Evolutionary conservation across 208 protist species (phyloP).

Genomic region (Borovskyia barvae): DNA sequence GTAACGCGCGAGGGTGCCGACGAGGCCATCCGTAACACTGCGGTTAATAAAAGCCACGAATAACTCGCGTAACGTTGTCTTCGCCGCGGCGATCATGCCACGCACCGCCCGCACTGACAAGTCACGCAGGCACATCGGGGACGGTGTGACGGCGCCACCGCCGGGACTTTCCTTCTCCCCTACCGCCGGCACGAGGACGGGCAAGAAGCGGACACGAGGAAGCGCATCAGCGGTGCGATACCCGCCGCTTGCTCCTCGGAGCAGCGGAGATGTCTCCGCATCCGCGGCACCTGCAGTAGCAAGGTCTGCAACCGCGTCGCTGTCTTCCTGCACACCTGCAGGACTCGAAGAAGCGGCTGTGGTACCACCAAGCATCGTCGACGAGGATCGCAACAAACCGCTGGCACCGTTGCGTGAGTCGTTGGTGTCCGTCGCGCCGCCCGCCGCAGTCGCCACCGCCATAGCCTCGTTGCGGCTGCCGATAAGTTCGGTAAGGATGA

Average conservation of each 20-base stretch:
- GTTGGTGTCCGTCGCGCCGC: background rate
- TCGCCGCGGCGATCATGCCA: slow-evolving; percentile 46
- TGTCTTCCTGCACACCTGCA: background rate
- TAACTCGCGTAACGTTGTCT: slow-evolving; percentile 47
- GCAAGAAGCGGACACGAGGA: slow-evolving; percentile 37
- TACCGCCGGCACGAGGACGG: too few relatives aligned
- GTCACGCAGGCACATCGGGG: slow-evolving; percentile 39
- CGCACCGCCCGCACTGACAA: slow-evolving; percentile 69
- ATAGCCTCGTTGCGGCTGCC: background rate
- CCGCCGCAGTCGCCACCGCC: background rate
- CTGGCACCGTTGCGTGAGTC: background rate
- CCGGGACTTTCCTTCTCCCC: too few relatives aligned
- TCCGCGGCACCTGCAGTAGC: background rate
- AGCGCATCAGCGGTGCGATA: slow-evolving; percentile 10
- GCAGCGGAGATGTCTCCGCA: background rate
- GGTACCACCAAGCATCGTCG: slow-evolving; percentile 10
- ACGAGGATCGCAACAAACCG: slow-evolving; percentile 21
- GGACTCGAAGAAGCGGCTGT: slow-evolving; percentile 10
- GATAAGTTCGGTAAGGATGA: slow-evolving; percentile 41
- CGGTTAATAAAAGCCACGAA: slow-evolving; percentile 76
- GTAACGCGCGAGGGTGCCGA: slow-evolving; percentile 57
- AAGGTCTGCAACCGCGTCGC: background rate
- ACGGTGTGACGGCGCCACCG: too few relatives aligned
- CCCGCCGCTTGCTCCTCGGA: background rate
- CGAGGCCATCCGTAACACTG: slow-evolving; percentile 54